These are phyloP conservation scores for Pyrenochaeta sp. DNA, from an alignment of 2,329 filamentous ascomycete species.

Conservation along the genomic window DNA sequence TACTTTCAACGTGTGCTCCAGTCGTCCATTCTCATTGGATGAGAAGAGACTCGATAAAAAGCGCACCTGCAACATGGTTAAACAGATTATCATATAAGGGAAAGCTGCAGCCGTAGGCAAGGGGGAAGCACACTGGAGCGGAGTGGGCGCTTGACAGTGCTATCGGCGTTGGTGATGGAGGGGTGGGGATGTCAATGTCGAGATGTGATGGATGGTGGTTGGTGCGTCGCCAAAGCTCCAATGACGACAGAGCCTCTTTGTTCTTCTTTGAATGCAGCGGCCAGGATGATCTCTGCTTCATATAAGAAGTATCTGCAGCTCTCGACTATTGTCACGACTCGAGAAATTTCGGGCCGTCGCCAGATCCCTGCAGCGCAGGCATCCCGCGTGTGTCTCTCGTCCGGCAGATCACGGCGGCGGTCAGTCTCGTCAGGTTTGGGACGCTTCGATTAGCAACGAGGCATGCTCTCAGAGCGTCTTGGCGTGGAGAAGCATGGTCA, in stretches of 20 bases:
- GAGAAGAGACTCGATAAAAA: slow-evolving; percentile 28
- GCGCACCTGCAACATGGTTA: slow-evolving; percentile 46
- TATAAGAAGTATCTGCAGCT: slow-evolving; percentile 4
- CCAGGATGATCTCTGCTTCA: slow-evolving; percentile 3
- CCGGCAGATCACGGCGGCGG: slow-evolving; percentile 26
- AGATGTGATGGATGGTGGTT: slow-evolving; percentile 20
- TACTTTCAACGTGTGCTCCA: slow-evolving; percentile 32
- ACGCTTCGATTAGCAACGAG: background rate
- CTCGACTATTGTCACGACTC: slow-evolving; percentile 16
- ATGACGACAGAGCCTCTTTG: slow-evolving; percentile 22
- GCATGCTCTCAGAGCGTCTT: background rate
- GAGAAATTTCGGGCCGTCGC: slow-evolving; percentile 10
- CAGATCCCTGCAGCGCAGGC: slow-evolving; percentile 14
- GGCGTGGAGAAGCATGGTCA: slow-evolving; percentile 1
- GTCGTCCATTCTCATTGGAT: slow-evolving; percentile 43
- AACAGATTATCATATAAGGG: slow-evolving; percentile 38
- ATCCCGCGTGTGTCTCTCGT: slow-evolving; percentile 11
- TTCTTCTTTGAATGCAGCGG: background rate
- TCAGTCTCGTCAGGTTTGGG: slow-evolving; percentile 5
- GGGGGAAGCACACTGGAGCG: slow-evolving; percentile 42
- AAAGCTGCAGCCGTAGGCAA: slow-evolving; percentile 33
- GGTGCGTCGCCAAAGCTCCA: slow-evolving; percentile 15
- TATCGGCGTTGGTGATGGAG: slow-evolving; percentile 14
- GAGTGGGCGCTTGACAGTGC: slow-evolving; percentile 30
- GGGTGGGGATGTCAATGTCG: slow-evolving; percentile 14